Base-by-base conservation (phyloP, 768 basidiomycete genomes). In the Leccinum pellstonianum region DNA sequence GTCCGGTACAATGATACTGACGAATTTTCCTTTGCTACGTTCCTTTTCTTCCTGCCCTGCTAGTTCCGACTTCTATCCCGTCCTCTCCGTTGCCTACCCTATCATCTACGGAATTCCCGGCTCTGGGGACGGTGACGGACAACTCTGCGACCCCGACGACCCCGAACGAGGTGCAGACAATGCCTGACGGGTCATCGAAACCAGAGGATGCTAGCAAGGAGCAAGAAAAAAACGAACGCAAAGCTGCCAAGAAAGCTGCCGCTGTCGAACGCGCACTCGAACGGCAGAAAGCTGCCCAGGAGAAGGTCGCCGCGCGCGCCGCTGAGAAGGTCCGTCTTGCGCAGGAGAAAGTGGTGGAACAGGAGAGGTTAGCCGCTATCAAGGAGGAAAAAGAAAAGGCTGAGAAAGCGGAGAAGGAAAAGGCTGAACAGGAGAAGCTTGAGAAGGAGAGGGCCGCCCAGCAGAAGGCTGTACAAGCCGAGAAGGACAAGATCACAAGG, bases 41-140 rank as follows among this genome's bases (percentile, higher is more conserved):
- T 65, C 48, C 54, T 55, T 59, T 59, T 57, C 55, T 62, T 62
- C 62, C 38, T 56, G 68, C 60, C 11, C 52, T 52, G 55, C 70
- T 74, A 70, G 77, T 79, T 62, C 74, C 80, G 46, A 57, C 67
- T 63, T 63, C 67, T 65, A 53, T 68, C 54, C 65, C 72, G 50
- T 77, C 81, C 54, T 75, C 79, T 60, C 77, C 76, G 54, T 77
- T 80, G 57, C 80, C 79, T 54, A 72, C 74, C 52, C 69, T 91
- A 57, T 90, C 90, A 62, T 76, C 84, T 43, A 76, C 83, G 69
- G 91, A 93, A 73, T 93, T 93, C 71, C 91, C 90, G 55, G 88
- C 90, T 38, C 78, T 93, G 23, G 60, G 66, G 35, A 52, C 70
- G 12, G 62, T 54, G 19, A 62, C 56, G 31, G 62, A 70, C 47